A percentile compares a stretch with the other conserved stretches of the same genome.
phyloP scores from a whole-genome alignment of 31 red algal genomes.

The Odonthalia washingtoniensis region DNA sequence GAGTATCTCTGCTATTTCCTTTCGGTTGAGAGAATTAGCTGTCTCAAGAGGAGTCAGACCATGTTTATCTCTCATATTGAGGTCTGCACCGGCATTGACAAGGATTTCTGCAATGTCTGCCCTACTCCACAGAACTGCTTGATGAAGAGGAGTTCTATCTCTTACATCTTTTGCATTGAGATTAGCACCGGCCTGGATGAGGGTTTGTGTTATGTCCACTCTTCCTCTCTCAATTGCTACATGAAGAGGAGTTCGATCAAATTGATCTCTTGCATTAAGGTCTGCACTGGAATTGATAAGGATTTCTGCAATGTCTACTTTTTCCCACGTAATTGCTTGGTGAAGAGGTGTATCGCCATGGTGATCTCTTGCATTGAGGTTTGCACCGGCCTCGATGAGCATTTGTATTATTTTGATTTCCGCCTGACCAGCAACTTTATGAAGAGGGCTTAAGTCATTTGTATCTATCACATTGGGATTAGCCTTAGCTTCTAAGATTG shows the following conservation, averaged over 20 bases:
- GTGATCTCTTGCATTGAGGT: constrained; percentile 22
- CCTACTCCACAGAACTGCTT: no score
- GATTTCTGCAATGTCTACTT: constrained; percentile 7
- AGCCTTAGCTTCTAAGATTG: no score
- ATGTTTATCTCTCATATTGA: no score
- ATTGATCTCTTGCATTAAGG: background rate
- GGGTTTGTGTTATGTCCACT: constrained; percentile 6
- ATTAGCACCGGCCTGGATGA: constrained; percentile 2
- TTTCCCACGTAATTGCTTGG: constrained; percentile 12
- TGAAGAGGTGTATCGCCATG: background rate
- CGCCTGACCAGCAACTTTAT: background rate
- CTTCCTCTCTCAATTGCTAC: background rate
- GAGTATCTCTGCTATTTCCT: no score
- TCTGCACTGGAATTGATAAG: background rate
- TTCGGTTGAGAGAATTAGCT: no score
- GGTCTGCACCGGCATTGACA: no score
- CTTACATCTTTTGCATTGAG: background rate
- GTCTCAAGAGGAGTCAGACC: no score
- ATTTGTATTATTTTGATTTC: constrained; percentile 12
- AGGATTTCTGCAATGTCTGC: no score
- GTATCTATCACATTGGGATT: constrained; percentile 5
- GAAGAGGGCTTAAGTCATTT: background rate
- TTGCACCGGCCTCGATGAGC: background rate
- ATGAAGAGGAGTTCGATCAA: constrained; percentile 3
- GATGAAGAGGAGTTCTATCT: background rate